A percentile compares a stretch with the other conserved stretches of the same genome.
Evolutionary conservation across 768 basidiomycete genomes (phyloP).

Genomic region (Kwoniella sp.): DNA sequence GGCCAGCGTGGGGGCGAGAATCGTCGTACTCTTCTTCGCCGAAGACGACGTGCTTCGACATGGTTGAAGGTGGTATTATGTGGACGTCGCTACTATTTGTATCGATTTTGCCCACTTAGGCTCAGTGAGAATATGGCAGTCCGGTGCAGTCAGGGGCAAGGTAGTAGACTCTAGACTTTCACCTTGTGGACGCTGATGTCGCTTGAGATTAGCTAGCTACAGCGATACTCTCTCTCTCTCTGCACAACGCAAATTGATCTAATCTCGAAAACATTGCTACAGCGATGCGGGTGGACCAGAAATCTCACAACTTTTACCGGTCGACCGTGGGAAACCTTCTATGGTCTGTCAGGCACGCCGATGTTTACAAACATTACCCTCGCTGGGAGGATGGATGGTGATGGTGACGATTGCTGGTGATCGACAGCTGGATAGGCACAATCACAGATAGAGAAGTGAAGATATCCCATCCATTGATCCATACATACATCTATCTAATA

Average conservation of each 20-base stretch:
- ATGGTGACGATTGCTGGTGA: too few species aligned
- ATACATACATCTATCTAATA: not conserved
- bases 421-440: too few species aligned
- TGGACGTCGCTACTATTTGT: too few species aligned
- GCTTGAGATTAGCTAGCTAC: too few species aligned
- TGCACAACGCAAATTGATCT: not conserved
- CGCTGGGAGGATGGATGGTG: not conserved
- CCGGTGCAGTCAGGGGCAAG: too few species aligned
- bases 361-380: not conserved
- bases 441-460: not conserved
- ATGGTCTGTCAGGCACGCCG: not conserved
- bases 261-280: constrained; percentile 1
- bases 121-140: too few species aligned
- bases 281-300: too few species aligned
- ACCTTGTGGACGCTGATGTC: too few species aligned
- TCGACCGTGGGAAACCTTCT: constrained; percentile 29
- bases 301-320: too few species aligned
- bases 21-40: constrained; percentile 2
- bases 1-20: constrained; percentile 5
- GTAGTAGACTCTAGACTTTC: too few species aligned
- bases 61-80: not conserved
- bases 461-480: not conserved
- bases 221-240: too few species aligned
- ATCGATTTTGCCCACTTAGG: too few species aligned
- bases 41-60: constrained; percentile 13